phyloP scores from a whole-genome alignment of 495 filamentous ascomycete species.

The Immersiella caudata region DNA sequence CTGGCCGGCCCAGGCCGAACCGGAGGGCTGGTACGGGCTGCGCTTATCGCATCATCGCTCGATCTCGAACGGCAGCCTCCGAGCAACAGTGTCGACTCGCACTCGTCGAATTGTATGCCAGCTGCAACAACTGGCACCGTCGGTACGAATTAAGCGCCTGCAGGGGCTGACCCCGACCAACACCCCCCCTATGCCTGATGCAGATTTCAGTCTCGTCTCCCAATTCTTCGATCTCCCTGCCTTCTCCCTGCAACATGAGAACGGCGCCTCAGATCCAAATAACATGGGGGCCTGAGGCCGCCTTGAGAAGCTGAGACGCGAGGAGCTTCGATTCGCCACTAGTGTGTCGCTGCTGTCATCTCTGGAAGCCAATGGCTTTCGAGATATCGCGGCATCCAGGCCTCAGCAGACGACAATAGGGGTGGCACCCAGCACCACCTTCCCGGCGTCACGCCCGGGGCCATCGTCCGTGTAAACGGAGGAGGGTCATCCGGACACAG shows the following conservation, averaged over 20 bases:
- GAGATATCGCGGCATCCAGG: neutral
- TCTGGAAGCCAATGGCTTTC: neutral
- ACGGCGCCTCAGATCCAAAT: neutral
- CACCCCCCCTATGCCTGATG: neutral
- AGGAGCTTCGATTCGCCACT: conserved; percentile 11
- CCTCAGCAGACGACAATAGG: neutral
- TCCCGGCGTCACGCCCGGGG: conserved; percentile 5
- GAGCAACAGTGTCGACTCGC: neutral
- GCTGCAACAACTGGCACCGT: neutral
- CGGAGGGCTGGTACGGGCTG: conserved; percentile 2
- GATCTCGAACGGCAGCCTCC: neutral
- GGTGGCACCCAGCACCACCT: neutral
- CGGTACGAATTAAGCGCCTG: neutral
- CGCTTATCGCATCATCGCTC: neutral
- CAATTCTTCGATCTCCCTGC: neutral
- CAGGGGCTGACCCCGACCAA: neutral
- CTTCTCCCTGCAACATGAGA: neutral
- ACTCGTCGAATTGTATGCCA: neutral
- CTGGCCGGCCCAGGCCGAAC: conserved; percentile 10
- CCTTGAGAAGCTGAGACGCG: conserved; percentile 6
- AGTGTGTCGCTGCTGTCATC: conserved; percentile 10
- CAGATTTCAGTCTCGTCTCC: neutral
- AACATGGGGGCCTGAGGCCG: neutral
- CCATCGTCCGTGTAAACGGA: neutral
- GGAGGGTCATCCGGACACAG: neutral